Conservation (phyloP, 192 early-diverging fungal genomes). For the Entomortierella lignicola region DNA sequence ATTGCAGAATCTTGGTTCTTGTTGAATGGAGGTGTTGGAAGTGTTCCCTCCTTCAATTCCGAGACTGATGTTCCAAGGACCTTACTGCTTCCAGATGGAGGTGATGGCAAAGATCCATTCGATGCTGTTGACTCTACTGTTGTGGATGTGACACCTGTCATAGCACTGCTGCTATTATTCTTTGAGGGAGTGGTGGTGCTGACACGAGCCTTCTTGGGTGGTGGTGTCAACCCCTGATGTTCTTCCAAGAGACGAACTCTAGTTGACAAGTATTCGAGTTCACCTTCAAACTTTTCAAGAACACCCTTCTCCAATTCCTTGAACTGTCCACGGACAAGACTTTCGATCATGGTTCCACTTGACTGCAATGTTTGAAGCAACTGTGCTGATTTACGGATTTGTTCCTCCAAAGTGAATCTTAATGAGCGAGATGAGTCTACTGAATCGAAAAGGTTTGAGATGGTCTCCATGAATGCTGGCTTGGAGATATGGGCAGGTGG, state of each 20-base stretch:
- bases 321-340: conserved; percentile 78
- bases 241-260: conserved; percentile 33
- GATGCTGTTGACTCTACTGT: not conserved
- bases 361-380: conserved; percentile 81
- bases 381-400: conserved; percentile 76
- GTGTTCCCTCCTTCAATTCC: conserved; percentile 36
- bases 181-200: not conserved
- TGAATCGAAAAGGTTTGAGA: conserved; percentile 64
- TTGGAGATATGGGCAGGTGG: conserved; percentile 24
- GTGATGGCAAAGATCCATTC: conserved; percentile 9
- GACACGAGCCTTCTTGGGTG: conserved; percentile 21
- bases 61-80: not conserved
- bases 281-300: conserved; percentile 59
- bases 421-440: conserved; percentile 69
- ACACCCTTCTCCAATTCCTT: conserved; percentile 78
- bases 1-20: conserved; percentile 48
- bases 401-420: conserved; percentile 75
- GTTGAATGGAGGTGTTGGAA: conserved; percentile 46
- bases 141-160: conserved; percentile 22
- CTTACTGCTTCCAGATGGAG: conserved; percentile 5
- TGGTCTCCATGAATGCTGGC: conserved; percentile 60
- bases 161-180: conserved; percentile 2
- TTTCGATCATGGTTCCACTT: conserved; percentile 79
- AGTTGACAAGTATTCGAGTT: conserved; percentile 46
- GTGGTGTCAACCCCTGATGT: conserved; percentile 41